These are phyloP conservation scores for Suillus discolor DNA, from an alignment of 768 basidiomycete genomes.

Conservation along the genomic window DNA sequence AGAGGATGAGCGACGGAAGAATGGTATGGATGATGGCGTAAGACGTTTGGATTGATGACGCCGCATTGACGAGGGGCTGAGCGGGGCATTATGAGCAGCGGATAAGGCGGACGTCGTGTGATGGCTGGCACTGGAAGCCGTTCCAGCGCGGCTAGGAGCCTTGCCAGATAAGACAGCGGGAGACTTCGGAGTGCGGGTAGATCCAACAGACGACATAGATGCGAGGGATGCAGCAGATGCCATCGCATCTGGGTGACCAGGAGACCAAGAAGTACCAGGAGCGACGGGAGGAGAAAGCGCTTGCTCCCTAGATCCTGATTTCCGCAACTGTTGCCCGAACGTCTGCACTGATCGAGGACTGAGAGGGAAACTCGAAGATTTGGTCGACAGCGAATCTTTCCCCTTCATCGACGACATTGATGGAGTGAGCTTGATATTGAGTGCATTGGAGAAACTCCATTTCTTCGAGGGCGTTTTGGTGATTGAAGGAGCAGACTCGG, in stretches of 20 bases:
- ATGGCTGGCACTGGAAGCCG: conserved; percentile 77
- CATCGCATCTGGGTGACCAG: conserved; percentile 76
- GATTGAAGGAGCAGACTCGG: conserved; percentile 47
- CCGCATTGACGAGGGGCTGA: conserved; percentile 74
- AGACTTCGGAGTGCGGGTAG: conserved; percentile 53
- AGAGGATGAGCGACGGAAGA: conserved; percentile 90
- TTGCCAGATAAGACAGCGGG: conserved; percentile 46
- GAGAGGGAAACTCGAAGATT: conserved; percentile 58
- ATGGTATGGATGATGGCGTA: conserved; percentile 91
- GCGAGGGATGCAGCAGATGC: conserved; percentile 74
- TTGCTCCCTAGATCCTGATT: conserved; percentile 70
- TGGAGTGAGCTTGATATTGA: conserved; percentile 75
- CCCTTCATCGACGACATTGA: conserved; percentile 57
- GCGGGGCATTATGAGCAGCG: conserved; percentile 57
- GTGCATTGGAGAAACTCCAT: conserved; percentile 90
- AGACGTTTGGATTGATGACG: conserved; percentile 73
- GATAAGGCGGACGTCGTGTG: conserved; percentile 58
- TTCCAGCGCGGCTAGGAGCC: conserved; percentile 73
- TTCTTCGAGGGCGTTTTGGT: conserved; percentile 91
- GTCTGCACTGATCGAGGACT: conserved; percentile 66
- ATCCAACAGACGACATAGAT: conserved; percentile 75
- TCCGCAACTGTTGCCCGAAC: conserved; percentile 68
- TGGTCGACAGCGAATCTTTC: conserved; percentile 38
- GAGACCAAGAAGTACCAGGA: conserved; percentile 61
- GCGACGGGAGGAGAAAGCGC: conserved; percentile 44